Evolutionary conservation across 1,284 basidiomycete genomes (phyloP), one percentile per base, ranked within the genome.

Genomic region (Marasmius fiardii): DNA sequence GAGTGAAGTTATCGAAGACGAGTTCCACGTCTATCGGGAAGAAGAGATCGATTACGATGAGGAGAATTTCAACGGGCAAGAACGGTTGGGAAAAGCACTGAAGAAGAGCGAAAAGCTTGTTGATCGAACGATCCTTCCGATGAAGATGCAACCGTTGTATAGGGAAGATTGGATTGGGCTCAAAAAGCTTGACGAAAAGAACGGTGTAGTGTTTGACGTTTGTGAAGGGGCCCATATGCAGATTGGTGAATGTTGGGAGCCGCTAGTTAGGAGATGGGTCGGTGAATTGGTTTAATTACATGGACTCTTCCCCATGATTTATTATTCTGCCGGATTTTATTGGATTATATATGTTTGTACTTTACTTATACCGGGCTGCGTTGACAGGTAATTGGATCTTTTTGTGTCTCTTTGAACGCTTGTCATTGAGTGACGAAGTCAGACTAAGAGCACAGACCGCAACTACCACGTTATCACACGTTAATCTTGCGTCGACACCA

Each of bases 181-280:
- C 43, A 78, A 81, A 21, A 67, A 71, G 51, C 78, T 99, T 47
- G 90, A 97, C 66, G 79, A 91, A 65, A 71, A 76, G 5, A 88
- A 86, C 3, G 77, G 71, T 2, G 76, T 97, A n/a, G 64, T 77
- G 12, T 73, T 92, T 28, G 78, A 78, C 51, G 79, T 78, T 26
- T 98, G 95, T 67, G 77, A 85, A 26, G 92, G 92, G 7, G 78
- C 81, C 64, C 94, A 97, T 68, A 96, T 98, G 95, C 79, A 90
- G 55, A 72, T 97, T 47, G 61, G 64, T 1, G 70, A 71, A 67
- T 86, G 90, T 68, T 85, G 86, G 86, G 70, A 82, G 65, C 70
- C 70, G 8, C 62, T 87, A 4, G 79, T 85, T 18, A 63, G 69
- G 59, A 65, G 71, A 47, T 85, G 74, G 60, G 73, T 74, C 4